A percentile compares a stretch with the other conserved stretches of the same genome.
These are phyloP conservation scores for Fraxinus ornus DNA, from an alignment of 305 asterid species.

Conservation along the genomic window DNA sequence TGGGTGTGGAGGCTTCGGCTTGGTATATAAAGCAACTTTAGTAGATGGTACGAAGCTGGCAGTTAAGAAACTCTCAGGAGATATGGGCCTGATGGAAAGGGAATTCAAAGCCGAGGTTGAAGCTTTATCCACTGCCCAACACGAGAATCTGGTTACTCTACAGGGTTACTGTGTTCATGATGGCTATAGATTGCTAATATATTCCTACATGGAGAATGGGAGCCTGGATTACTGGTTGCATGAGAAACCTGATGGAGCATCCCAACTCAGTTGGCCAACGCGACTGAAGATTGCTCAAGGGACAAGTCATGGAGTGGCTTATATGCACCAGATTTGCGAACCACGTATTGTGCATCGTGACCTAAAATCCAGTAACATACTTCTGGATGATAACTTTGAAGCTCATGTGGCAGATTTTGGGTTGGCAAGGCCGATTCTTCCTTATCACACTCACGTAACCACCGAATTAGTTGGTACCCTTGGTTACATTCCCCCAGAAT, in stretches of 20 bases:
- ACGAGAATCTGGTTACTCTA: conserved; percentile 79
- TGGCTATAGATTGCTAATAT: conserved; percentile 74
- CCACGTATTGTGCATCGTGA: conserved; percentile 98
- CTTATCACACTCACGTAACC: conserved; percentile 85
- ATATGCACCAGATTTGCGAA: conserved; percentile 88
- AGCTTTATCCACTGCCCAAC: conserved; percentile 85
- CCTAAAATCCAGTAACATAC: conserved; percentile 91
- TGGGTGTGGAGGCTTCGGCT: conserved; percentile 96
- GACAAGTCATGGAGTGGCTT: conserved; percentile 81
- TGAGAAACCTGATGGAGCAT: conserved; percentile 80
- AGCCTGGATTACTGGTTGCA: conserved; percentile 97
- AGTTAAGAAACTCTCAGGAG: conserved; percentile 93
- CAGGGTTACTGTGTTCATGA: conserved; percentile 93
- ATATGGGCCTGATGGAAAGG: conserved; percentile 91
- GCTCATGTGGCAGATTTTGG: conserved; percentile 98
- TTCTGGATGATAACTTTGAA: conserved; percentile 73
- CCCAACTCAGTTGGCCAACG: conserved; percentile 78
- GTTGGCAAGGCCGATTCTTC: conserved; percentile 79
- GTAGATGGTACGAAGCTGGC: conserved; percentile 73
- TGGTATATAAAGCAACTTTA: conserved; percentile 86
- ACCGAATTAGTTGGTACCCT: conserved; percentile 95
- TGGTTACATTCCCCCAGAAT: conserved; percentile 97
- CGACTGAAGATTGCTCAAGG: conserved; percentile 75
- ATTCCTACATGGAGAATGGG: conserved; percentile 93
- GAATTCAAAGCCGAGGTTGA: conserved; percentile 97